Base-by-base conservation (phyloP, 78 protist genomes). In the Protostelium mycophagum region DNA sequence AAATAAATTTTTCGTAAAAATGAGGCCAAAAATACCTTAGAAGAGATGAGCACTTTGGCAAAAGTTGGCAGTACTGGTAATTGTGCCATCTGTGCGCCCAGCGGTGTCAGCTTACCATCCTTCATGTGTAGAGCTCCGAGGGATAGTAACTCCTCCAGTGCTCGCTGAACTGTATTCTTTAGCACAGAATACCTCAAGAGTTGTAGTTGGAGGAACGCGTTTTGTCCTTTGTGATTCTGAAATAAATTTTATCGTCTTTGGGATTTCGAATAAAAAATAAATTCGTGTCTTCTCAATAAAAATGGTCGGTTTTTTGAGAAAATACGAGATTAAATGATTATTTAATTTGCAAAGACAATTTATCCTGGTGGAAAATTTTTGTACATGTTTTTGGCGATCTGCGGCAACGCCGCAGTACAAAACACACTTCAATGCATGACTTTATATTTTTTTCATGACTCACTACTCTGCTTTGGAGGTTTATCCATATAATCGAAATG, bases 41-140 rank as follows among this genome's bases (percentile, higher is more conserved):
- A 92, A 31, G 83, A 25, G 34, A 93, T 83, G 35, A 94, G 85
- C 28, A 92, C 86, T 84, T 91, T 94, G 85, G 94, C 91, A 85
- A 90, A 94, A 91, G 88, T 91, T 84, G 96, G 96, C 0, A 91
- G 91, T 0, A 94, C 35, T 35, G 96, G 96, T 9, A 94, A 91
- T 63, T 63, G 31, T 28, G 96, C 83, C 96, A 94, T 94, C 38
- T 38, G 87, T 34, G 86, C 88, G 36, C 96, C 96, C 1, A 94
- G 34, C 0, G 38, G 37, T 0, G 88, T 63, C 36, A 92, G 37
- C 0, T 36, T 83, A 10, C 94, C 94, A 35, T 85, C 23, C 0
- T 37, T 35, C 34, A 16, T 5, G 31, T 35, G 35, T 1, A 92
- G 63, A 37, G 94, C 94, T 1, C 90, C 94, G 0, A 92, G 89